Evolutionary conservation across 108 stramenopile species (phyloP).

Genomic region (Aurantiochytrium sp.): DNA sequence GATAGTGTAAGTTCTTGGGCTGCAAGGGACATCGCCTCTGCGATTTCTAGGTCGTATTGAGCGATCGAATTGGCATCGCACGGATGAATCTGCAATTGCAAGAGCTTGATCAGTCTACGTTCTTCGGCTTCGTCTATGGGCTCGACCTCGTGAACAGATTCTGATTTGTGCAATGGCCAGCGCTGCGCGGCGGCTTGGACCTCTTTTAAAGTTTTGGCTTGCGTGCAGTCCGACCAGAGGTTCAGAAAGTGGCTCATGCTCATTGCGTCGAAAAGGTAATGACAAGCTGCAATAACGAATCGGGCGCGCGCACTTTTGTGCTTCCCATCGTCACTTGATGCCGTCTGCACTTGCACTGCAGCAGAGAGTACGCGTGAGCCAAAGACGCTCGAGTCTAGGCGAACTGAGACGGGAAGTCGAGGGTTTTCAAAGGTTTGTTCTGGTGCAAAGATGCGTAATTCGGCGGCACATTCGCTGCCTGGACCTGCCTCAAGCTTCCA

Average conservation of each 20-base stretch:
- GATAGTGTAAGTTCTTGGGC: background rate
- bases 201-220: background rate
- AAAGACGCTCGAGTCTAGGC: background rate
- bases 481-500: background rate
- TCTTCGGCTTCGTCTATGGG: background rate
- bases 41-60: background rate
- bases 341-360: background rate
- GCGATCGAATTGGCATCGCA: background rate
- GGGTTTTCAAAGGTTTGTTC: background rate
- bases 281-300: background rate
- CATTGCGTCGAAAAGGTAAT: background rate
- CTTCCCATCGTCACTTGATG: background rate
- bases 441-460: background rate
- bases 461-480: background rate
- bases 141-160: background rate
- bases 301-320: background rate
- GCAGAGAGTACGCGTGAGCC: background rate
- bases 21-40: background rate
- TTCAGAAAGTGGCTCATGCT: background rate
- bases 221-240: background rate
- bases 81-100: background rate
- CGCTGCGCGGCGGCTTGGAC: background rate
- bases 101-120: background rate
- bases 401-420: background rate
- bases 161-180: background rate